phyloP scores from a whole-genome alignment of 768 basidiomycete species.

The Serendipita vermifera region DNA sequence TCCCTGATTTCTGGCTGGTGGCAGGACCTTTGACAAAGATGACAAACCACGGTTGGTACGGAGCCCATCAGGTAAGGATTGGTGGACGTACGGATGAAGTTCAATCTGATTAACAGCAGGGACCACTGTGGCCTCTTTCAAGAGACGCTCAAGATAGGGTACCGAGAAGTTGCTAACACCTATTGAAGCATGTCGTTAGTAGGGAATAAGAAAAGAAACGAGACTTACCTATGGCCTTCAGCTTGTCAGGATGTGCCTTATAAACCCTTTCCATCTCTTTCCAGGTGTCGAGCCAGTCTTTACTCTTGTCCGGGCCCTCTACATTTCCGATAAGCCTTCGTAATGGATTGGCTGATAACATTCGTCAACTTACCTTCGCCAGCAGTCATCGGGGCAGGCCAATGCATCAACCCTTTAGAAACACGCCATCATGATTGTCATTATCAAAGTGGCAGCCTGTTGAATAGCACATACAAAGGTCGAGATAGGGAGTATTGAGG shows the following conservation, averaged over 20 bases:
- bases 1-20: conserved; percentile 52
- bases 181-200: conserved; percentile 16
- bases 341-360: conserved; percentile 11
- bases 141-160: conserved; percentile 46
- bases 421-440: too few relatives aligned
- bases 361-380: conserved; percentile 20
- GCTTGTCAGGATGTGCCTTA: conserved; percentile 52
- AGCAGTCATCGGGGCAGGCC: conserved; percentile 64
- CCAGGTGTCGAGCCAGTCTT: conserved; percentile 72
- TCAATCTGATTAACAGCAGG: conserved; percentile 77
- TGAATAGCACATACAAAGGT: conserved; percentile 43
- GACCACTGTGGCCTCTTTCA: conserved; percentile 40
- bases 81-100: conserved; percentile 46
- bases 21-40: conserved; percentile 34
- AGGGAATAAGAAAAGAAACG: conserved; percentile 6
- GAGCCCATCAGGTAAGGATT: background rate
- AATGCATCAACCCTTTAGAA: conserved; percentile 55
- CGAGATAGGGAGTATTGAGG: conserved; percentile 64
- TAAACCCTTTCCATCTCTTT: conserved; percentile 57
- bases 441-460: background rate
- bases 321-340: conserved; percentile 28
- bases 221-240: conserved; percentile 56
- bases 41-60: background rate
- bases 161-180: conserved; percentile 63
- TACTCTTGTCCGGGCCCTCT: conserved; percentile 52